Evolutionary conservation across 805 yeast genomes (phyloP), one percentile per base, ranked within the genome.

Genomic region (Yamadazyma endophytica): DNA sequence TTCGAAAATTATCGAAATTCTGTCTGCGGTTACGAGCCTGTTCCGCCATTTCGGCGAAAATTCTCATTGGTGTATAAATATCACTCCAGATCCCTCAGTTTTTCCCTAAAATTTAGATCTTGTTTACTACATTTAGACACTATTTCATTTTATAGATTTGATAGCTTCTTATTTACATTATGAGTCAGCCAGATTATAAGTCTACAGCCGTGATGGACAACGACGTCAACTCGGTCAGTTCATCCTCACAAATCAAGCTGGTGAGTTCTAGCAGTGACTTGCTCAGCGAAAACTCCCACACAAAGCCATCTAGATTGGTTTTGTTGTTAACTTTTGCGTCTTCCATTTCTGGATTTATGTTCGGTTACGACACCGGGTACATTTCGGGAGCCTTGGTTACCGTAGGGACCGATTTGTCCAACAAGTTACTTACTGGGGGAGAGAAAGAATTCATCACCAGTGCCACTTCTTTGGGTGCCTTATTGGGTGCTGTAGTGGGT

Each of bases 311-410:
- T 8, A 58, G 67, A 6, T 59, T 84, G 47, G 86, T 88, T 29
- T 61, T 87, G 15, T 58, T 74, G 17, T 58, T 88, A 31, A 84
- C 95, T 1, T 65, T 79, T 30, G 78, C 79, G 17, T 77, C 96
- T 0, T 88, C 96, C 6, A 81, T 90, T 40, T 88, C 96, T 0
- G 97, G 97, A 1, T 87, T 89, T 60, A 77, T 90, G 87, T 90
- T 90, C 60, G 98, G 98, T 45, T 90, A 90, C 52, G 98, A 90
- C 57, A 90, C 97, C 1, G 97, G 97, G 45, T 90, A 90, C 59
- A 89, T 90, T 24, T 90, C 97, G 3, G 80, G 94, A 13, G 97
- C 97, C 0, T 68, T 90, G 47, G 95, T 89, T 13, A 77, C 88
- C 21, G 78, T 90, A 28, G 88, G 89, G 9, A 74, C 77, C 4